These are phyloP conservation scores for Enteropsectra breve DNA, from an alignment of 371 early-diverging fungal genomes.

Conservation along the genomic window DNA sequence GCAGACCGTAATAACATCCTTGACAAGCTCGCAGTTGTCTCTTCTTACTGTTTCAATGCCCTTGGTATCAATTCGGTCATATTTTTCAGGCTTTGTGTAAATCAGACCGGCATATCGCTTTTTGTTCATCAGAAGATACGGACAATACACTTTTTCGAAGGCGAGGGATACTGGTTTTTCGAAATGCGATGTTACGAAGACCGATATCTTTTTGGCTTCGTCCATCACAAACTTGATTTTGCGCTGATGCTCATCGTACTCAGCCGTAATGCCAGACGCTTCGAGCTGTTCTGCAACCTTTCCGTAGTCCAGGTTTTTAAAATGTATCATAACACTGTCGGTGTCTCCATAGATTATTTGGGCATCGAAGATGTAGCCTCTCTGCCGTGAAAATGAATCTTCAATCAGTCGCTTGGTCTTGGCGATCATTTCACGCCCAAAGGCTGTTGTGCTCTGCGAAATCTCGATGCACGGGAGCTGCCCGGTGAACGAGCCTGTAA, in stretches of 20 bases:
- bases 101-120: conserved; percentile 93
- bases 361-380: conserved; percentile 77
- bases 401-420: conserved; percentile 79
- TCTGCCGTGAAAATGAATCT: conserved; percentile 67
- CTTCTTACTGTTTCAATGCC: conserved; percentile 99
- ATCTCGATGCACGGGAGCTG: conserved; percentile 91
- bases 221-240: conserved; percentile 38
- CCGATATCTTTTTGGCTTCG: conserved; percentile 62
- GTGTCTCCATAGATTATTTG: conserved; percentile 97
- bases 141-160: conserved; percentile 96
- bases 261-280: not conserved
- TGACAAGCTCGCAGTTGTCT: conserved; percentile 89
- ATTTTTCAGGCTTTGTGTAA: conserved; percentile 69
- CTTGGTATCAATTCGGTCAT: conserved; percentile 90
- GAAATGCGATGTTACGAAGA: conserved; percentile 73
- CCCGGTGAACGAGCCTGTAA: conserved; percentile 92
- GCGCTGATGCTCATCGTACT: not conserved
- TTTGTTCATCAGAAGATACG: conserved; percentile 93
- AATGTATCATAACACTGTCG: conserved; percentile 98
- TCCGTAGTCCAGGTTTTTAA: conserved; percentile 69
- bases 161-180: conserved; percentile 88
- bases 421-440: conserved; percentile 93
- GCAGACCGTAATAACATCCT: conserved; percentile 80
- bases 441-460: conserved; percentile 91
- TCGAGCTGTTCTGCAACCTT: conserved; percentile 63